Base-by-base conservation (phyloP, 129 eudicot species). In the Flaveria robusta region DNA sequence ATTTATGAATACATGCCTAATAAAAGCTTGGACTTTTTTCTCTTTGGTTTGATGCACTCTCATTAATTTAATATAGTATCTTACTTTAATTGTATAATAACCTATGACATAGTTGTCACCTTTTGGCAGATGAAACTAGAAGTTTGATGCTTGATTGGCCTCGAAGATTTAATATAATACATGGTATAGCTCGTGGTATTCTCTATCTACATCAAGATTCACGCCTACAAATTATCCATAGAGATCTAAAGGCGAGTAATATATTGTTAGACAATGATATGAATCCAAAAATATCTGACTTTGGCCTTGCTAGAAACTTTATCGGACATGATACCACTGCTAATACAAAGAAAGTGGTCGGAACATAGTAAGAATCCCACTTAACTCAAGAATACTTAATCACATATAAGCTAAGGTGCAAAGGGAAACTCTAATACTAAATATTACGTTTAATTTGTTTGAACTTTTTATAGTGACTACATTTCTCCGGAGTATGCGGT, bases 141-240 rank as follows among this genome's bases (percentile, higher is more conserved):
- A 39, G 85, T 70, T 27, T 14, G 29, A 70, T 69, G 39, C 77
- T 81, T 20, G 73, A 66, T 24, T 84, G 83, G 89, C 67, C 72
- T 15, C 71, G 18, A 3, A 85, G 88, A 12, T 67, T 54, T n/a
- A 41, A 47, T 0, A 83, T 86, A 14, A 86, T 86, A 1, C 23
- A 23, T 22, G 90, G 85, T 0, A 75, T 83, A 5, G 86, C 88
- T 43, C 54, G 84, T 7, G 91, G 88, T 4, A 77, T 87, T 46
- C 76, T 84, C 3, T 87, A 87, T 43, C 73, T 84, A 26, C 91
- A 87, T 70, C 84, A 71, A 59, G 91, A 87, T 72, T 87, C 91
- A 15, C 20, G 86, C 19, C 78, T 81, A 7, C 74, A 68, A 42
- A 81, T 86, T 4, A 83, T 86, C 26, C 90, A 86, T 41, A 65